Evolutionary conservation across 108 stramenopile species (phyloP).

Genomic region (Pseudonitzschia delicatissima): DNA sequence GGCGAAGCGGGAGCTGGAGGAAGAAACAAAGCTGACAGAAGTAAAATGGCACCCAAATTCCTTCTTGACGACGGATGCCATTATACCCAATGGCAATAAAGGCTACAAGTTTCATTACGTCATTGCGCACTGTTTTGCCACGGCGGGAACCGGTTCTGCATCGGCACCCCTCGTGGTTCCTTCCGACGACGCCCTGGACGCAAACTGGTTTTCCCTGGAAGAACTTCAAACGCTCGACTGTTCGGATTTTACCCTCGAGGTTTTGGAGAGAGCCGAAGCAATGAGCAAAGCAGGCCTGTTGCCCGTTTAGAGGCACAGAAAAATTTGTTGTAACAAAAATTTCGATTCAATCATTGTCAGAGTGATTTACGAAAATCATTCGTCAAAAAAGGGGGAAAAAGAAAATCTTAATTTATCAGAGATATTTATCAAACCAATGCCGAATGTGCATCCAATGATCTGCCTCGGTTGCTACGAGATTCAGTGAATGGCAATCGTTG

Average conservation of each 20-base stretch:
- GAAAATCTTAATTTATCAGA: conserved; percentile 17
- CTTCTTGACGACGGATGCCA: conserved; percentile 34
- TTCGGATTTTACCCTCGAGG: conserved; percentile 15
- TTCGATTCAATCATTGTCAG: background rate
- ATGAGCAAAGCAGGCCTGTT: conserved; percentile 21
- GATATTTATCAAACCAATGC: conserved; percentile 71
- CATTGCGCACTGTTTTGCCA: conserved; percentile 40
- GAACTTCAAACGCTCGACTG: conserved; percentile 17
- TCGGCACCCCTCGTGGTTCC: conserved; percentile 19
- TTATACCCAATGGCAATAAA: conserved; percentile 23
- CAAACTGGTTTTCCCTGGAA: conserved; percentile 39
- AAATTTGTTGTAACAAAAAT: background rate
- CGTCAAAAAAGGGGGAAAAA: too few species aligned
- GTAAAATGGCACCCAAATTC: conserved; percentile 25
- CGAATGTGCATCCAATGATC: conserved; percentile 82
- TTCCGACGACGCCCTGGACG: conserved; percentile 46
- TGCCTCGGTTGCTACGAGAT: conserved; percentile 58
- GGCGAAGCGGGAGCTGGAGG: conserved; percentile 58
- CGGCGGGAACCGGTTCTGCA: background rate
- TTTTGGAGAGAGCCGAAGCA: conserved; percentile 33
- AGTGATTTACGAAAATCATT: too few species aligned
- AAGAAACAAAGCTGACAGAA: conserved; percentile 45
- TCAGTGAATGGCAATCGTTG: conserved; percentile 76
- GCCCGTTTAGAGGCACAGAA: background rate
- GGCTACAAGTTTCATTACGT: conserved; percentile 40